Conservation (phyloP, 2,329 filamentous ascomycete species). For the Lasiodiplodia gonubiensis region DNA sequence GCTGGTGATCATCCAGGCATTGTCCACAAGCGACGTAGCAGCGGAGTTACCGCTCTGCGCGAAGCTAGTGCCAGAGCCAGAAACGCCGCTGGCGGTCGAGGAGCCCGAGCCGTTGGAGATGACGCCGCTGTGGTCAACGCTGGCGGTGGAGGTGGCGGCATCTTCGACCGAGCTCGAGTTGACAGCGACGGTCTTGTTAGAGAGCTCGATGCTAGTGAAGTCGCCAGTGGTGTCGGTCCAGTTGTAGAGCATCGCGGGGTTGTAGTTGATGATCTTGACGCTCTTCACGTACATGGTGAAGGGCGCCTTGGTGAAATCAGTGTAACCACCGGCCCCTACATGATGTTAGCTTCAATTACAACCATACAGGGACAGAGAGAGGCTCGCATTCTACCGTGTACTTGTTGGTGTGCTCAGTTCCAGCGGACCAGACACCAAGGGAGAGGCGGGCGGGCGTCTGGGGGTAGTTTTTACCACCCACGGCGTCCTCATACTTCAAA, state of each 20-base stretch:
- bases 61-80: slow-evolving; percentile 11
- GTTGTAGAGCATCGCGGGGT: slow-evolving; percentile 57
- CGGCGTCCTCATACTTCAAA: slow-evolving; percentile 62
- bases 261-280: slow-evolving; percentile 59
- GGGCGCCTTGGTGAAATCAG: slow-evolving; percentile 54
- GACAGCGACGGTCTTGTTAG: slow-evolving; percentile 31
- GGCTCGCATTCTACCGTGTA: slow-evolving; percentile 63
- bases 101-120: not conserved
- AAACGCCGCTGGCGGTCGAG: not conserved
- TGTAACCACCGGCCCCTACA: slow-evolving; percentile 63
- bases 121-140: not conserved
- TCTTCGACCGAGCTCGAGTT: slow-evolving; percentile 13
- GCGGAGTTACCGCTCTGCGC: slow-evolving; percentile 18
- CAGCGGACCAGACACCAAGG: slow-evolving; percentile 54
- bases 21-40: slow-evolving; percentile 3
- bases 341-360: no score
- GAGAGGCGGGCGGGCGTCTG: slow-evolving; percentile 73
- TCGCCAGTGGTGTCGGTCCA: slow-evolving; percentile 56
- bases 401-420: slow-evolving; percentile 52
- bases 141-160: not conserved
- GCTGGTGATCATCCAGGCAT: slow-evolving; percentile 16
- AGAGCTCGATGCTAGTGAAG: slow-evolving; percentile 56
- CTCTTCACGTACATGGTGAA: slow-evolving; percentile 60
- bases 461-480: slow-evolving; percentile 68
- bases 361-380: no score